Evolutionary conservation across 352 stramenopile genomes (phyloP).

Genomic region (Phytophthora litchii): DNA sequence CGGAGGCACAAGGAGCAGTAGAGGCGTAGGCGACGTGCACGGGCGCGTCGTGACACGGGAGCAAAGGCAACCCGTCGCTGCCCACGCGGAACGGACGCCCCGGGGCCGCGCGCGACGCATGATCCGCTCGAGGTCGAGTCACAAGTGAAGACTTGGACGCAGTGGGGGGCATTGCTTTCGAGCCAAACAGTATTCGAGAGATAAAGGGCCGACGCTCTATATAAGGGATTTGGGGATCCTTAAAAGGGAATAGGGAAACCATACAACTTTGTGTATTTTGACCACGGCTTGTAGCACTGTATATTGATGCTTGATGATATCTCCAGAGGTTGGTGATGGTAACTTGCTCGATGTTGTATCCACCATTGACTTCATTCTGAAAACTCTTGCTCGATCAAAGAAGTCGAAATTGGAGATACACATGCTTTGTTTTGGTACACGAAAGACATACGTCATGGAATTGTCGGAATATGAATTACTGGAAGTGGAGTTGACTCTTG

Average conservation of each 20-base stretch:
- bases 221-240: too few relatives aligned
- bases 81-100: conserved; percentile 30
- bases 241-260: too few relatives aligned
- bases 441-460: neutral
- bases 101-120: conserved; percentile 12
- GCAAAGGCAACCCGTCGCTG: conserved; percentile 39
- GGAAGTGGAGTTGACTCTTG: conserved; percentile 10
- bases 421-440: conserved; percentile 4
- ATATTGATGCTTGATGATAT: too few relatives aligned
- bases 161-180: conserved; percentile 23
- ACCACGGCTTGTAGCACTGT: too few relatives aligned
- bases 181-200: conserved; percentile 29
- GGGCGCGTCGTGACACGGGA: conserved; percentile 31
- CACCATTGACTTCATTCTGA: too few relatives aligned
- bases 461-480: neutral
- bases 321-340: too few relatives aligned
- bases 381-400: too few relatives aligned
- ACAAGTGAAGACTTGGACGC: conserved; percentile 35
- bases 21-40: conserved; percentile 10
- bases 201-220: too few relatives aligned
- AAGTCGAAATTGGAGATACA: neutral
- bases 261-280: too few relatives aligned
- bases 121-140: conserved; percentile 29
- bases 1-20: neutral
- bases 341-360: too few relatives aligned